These are phyloP conservation scores for Zalaria sp. DNA, from an alignment of 2,329 filamentous ascomycete genomes.

Conservation along the genomic window DNA sequence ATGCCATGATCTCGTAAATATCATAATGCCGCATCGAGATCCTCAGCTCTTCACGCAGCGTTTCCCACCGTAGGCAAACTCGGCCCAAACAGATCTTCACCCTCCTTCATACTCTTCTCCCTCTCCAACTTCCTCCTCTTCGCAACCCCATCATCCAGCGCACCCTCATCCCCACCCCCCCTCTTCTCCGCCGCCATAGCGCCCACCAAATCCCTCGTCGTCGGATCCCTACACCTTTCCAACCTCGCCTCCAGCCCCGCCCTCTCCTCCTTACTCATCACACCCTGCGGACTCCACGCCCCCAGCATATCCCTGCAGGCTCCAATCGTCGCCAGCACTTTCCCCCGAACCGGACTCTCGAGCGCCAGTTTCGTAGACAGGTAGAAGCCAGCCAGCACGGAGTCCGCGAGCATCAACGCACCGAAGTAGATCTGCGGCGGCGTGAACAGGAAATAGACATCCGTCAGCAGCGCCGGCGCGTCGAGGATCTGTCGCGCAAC, in stretches of 20 bases:
- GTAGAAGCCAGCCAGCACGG: conserved; percentile 39
- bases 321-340: conserved; percentile 23
- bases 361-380: conserved; percentile 27
- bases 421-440: conserved; percentile 89
- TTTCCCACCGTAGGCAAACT: not conserved
- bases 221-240: conserved; percentile 59
- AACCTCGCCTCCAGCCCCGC: conserved; percentile 47
- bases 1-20: no score
- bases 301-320: conserved; percentile 26
- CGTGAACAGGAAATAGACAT: conserved; percentile 94
- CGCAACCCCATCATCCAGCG: conserved; percentile 25
- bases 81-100: conserved; percentile 32
- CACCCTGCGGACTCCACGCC: conserved; percentile 9
- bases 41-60: no score
- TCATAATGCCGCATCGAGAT: no score
- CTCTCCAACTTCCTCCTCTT: conserved; percentile 30
- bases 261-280: conserved; percentile 18
- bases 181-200: conserved; percentile 48
- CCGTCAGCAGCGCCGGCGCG: conserved; percentile 70
- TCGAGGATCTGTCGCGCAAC: conserved; percentile 55
- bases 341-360: conserved; percentile 10
- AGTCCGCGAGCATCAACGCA: conserved; percentile 62
- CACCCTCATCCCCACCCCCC: conserved; percentile 20
- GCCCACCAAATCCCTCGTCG: conserved; percentile 57
- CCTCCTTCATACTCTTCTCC: conserved; percentile 21